A percentile compares a stretch with the other conserved stretches of the same genome.
Conservation (phyloP, 1,139 yeast genomes). For the Pichia sp. region DNA sequence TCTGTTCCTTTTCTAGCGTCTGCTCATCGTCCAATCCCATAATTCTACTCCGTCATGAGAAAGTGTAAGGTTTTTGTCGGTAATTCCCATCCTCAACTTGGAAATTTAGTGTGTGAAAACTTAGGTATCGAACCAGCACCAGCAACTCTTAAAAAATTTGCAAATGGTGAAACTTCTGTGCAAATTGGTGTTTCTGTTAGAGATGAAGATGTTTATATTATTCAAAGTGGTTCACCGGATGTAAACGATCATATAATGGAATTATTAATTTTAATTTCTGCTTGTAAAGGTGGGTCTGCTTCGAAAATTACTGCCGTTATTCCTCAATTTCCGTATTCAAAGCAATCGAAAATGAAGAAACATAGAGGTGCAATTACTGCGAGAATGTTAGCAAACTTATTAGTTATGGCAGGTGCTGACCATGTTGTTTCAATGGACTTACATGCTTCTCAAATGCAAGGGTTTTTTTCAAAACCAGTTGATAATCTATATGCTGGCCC, state of each 20-base stretch:
- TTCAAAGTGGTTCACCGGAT: slow-evolving; percentile 85
- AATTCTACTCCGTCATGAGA: slow-evolving; percentile 51
- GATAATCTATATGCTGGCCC: slow-evolving; percentile 97
- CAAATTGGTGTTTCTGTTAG: slow-evolving; percentile 92
- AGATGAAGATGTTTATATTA: slow-evolving; percentile 94
- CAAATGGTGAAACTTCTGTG: slow-evolving; percentile 96
- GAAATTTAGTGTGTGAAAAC: slow-evolving; percentile 80
- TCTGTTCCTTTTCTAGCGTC: not conserved
- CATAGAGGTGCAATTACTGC: slow-evolving; percentile 99
- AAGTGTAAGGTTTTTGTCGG: slow-evolving; percentile 97
- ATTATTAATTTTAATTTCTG: slow-evolving; percentile 81
- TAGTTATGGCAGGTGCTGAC: slow-evolving; percentile 98
- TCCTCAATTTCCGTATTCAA: slow-evolving; percentile 96
- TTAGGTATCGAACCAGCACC: slow-evolving; percentile 96
- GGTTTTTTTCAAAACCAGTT: slow-evolving; percentile 94
- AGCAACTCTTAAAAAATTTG: slow-evolving; percentile 81
- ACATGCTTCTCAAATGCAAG: slow-evolving; percentile 99
- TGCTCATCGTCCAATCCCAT: not conserved
- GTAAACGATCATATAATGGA: slow-evolving; percentile 98
- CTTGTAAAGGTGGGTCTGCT: slow-evolving; percentile 97
- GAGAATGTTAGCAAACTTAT: slow-evolving; percentile 92
- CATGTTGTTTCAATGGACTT: slow-evolving; percentile 97
- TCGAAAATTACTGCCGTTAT: slow-evolving; percentile 94
- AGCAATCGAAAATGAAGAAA: slow-evolving; percentile 96
- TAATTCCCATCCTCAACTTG: slow-evolving; percentile 91